Evolutionary conservation across 139 green algal species (phyloP).

Genomic region (Microglena sp.): DNA sequence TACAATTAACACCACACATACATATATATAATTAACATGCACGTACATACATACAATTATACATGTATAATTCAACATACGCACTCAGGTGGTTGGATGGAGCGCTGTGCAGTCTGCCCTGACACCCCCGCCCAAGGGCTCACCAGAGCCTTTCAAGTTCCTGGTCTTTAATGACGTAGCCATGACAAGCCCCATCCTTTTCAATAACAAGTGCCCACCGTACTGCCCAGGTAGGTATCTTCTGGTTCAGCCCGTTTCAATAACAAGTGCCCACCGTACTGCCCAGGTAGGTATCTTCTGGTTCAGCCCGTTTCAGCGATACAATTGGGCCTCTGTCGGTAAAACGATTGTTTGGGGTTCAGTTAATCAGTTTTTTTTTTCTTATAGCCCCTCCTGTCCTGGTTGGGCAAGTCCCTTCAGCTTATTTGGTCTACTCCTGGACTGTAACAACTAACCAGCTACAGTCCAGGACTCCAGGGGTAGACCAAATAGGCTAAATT

Average conservation of each 20-base stretch:
- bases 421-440: too few relatives aligned
- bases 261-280: background rate
- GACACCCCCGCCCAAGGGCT: background rate
- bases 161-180: constrained; percentile 20
- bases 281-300: background rate
- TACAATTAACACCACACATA: too few relatives aligned
- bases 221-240: constrained; percentile 4
- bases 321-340: background rate
- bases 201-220: constrained; percentile 15
- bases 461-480: too few relatives aligned
- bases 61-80: too few relatives aligned
- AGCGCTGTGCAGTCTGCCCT: background rate
- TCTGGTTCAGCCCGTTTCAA: constrained; percentile 7
- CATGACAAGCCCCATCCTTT: constrained; percentile 16
- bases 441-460: too few relatives aligned
- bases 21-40: too few relatives aligned
- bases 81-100: background rate
- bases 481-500: too few relatives aligned
- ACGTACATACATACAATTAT: too few relatives aligned
- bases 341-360: too few relatives aligned
- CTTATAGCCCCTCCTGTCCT: background rate
- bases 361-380: too few relatives aligned
- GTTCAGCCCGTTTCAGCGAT: constrained; percentile 5
- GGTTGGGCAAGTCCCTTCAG: too few relatives aligned
- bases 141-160: background rate